These are phyloP conservation scores for Cyberlindnera xishuangbannaensis DNA, from an alignment of 805 yeast genomes.

Conservation along the genomic window DNA sequence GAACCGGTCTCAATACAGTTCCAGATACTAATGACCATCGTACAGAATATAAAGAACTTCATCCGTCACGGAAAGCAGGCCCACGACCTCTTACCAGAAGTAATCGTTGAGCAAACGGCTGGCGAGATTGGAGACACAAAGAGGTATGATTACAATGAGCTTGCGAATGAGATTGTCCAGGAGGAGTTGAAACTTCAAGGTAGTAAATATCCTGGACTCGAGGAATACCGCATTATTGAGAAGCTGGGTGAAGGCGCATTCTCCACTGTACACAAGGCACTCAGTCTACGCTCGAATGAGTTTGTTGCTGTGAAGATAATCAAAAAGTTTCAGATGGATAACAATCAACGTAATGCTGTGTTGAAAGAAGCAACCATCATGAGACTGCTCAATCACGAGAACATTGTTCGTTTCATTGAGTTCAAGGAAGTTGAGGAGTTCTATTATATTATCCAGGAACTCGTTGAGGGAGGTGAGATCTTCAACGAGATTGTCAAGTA, in stretches of 20 bases:
- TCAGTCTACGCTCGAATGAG: conserved; percentile 36
- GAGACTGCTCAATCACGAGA: conserved; percentile 52
- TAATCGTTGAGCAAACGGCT: conserved; percentile 2
- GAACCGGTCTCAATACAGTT: too few species aligned
- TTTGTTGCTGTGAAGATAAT: conserved; percentile 73
- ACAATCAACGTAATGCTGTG: conserved; percentile 37
- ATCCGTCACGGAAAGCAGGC: conserved; percentile 40
- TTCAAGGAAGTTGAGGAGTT: conserved; percentile 52
- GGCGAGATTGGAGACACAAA: conserved; percentile 1
- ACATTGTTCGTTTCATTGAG: conserved; percentile 52
- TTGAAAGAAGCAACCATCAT: conserved; percentile 33
- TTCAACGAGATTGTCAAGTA: conserved; percentile 62
- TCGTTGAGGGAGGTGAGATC: conserved; percentile 73
- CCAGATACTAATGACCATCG: conserved; percentile 5
- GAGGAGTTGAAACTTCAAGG: conserved; percentile 20
- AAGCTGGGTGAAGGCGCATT: conserved; percentile 85
- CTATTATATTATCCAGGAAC: conserved; percentile 68
- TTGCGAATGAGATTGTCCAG: conserved; percentile 23
- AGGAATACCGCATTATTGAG: conserved; percentile 29
- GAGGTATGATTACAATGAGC: conserved; percentile 22
- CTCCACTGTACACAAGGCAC: conserved; percentile 75
- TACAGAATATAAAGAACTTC: conserved; percentile 35
- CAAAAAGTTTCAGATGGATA: conserved; percentile 38
- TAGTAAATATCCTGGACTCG: conserved; percentile 23
- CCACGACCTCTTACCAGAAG: conserved; percentile 16